Evolutionary conservation across 495 filamentous ascomycete species (phyloP).

Genomic region (Apiosordaria backusii): DNA sequence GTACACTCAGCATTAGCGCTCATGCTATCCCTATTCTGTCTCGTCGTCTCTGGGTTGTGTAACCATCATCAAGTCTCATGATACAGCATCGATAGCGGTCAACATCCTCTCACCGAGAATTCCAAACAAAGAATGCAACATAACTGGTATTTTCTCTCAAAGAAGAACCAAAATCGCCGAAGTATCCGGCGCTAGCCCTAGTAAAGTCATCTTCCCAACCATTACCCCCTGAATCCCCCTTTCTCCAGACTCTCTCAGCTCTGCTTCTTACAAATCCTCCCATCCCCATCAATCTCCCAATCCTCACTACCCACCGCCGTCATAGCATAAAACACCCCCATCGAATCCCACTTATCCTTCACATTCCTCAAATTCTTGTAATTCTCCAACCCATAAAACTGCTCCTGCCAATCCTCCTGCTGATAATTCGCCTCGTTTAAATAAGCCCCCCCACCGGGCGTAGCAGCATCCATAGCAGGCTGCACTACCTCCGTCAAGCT

Average conservation of each 20-base stretch:
- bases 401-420: constrained; percentile 1
- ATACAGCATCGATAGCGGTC: not conserved
- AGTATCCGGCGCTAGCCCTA: not conserved
- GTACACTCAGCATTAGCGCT: not conserved
- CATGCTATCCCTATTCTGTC: not conserved
- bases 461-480: not conserved
- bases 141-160: not conserved
- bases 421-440: not conserved
- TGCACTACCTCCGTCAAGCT: not conserved
- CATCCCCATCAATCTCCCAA: not conserved
- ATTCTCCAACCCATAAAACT: not conserved
- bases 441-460: not conserved
- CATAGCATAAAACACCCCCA: not conserved
- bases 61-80: not conserved
- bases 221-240: no score
- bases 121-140: not conserved
- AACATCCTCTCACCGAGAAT: not conserved
- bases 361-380: not conserved
- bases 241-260: not conserved
- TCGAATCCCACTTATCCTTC: not conserved
- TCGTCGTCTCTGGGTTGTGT: not conserved
- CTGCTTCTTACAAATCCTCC: not conserved
- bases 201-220: no score
- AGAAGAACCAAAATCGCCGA: not conserved
- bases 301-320: not conserved